These are phyloP conservation scores for Oryza rufipogon DNA, from an alignment of 176 grass and related monocot species.

Conservation along the genomic window DNA sequence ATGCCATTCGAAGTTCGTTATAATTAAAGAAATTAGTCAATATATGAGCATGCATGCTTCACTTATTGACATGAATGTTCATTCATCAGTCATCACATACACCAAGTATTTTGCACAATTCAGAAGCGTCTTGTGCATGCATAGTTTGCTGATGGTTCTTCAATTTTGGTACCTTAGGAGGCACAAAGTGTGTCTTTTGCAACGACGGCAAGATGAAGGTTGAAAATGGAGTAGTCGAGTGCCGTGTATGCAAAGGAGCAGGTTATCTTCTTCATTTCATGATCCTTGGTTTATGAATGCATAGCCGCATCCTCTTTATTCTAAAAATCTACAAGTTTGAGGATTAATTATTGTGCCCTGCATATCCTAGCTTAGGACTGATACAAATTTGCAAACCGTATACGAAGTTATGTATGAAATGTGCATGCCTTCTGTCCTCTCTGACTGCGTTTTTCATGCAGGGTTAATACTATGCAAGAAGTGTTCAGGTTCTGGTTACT, in stretches of 20 bases:
- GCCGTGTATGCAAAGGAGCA: slow-evolving; percentile 89
- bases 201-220: slow-evolving; percentile 82
- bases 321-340: background rate
- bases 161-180: slow-evolving; percentile 52
- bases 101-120: background rate
- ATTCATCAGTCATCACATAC: background rate
- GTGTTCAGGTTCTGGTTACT: slow-evolving; percentile 92
- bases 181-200: slow-evolving; percentile 80
- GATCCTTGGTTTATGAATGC: background rate
- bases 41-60: background rate
- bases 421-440: background rate
- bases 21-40: background rate
- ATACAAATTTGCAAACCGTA: too few species aligned
- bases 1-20: background rate
- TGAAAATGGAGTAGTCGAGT: slow-evolving; percentile 75
- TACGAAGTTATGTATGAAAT: background rate
- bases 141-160: background rate
- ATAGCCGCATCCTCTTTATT: background rate
- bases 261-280: slow-evolving; percentile 47
- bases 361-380: background rate
- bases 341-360: background rate
- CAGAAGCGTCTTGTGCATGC: background rate
- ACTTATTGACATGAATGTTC: background rate
- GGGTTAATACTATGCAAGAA: slow-evolving; percentile 68
- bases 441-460: slow-evolving; percentile 33